phyloP scores from a whole-genome alignment of 805 yeast species.

The Pichia nakasei region DNA sequence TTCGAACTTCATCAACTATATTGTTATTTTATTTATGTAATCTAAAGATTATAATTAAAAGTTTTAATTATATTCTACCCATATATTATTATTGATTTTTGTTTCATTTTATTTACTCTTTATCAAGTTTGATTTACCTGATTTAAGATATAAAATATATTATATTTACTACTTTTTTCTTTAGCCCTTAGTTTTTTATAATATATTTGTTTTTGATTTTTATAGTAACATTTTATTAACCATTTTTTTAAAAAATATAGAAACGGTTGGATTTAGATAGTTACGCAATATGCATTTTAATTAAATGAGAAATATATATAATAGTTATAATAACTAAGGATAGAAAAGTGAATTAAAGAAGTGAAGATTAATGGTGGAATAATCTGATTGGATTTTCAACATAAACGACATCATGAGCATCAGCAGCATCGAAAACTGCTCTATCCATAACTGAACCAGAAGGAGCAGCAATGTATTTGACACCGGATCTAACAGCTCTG shows the following conservation, averaged over 20 bases:
- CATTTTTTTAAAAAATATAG: no score
- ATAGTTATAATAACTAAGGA: no score
- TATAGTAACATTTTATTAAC: no score
- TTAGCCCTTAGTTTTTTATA: no score
- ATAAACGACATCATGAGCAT: constrained; percentile 79
- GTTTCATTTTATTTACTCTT: background rate
- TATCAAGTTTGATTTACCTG: background rate
- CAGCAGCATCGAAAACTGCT: constrained; percentile 94
- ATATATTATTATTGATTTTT: background rate
- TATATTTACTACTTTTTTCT: no score
- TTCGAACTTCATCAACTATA: background rate
- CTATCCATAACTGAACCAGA: constrained; percentile 97
- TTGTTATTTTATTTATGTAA: background rate
- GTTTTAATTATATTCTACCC: background rate
- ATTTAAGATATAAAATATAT: no score
- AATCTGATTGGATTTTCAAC: constrained; percentile 96
- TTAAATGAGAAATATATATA: no score
- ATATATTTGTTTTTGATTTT: no score
- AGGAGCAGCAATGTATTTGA: constrained; percentile 92
- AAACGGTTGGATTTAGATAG: no score
- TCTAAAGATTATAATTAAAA: background rate
- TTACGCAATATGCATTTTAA: no score
- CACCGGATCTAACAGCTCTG: constrained; percentile 96
- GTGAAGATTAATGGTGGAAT: constrained; percentile 74
- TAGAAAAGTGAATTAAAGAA: background rate